A percentile compares a stretch with the other conserved stretches of the same genome.
These are phyloP conservation scores for Deakozyma indianensis DNA, from an alignment of 805 yeast genomes.

Conservation along the genomic window DNA sequence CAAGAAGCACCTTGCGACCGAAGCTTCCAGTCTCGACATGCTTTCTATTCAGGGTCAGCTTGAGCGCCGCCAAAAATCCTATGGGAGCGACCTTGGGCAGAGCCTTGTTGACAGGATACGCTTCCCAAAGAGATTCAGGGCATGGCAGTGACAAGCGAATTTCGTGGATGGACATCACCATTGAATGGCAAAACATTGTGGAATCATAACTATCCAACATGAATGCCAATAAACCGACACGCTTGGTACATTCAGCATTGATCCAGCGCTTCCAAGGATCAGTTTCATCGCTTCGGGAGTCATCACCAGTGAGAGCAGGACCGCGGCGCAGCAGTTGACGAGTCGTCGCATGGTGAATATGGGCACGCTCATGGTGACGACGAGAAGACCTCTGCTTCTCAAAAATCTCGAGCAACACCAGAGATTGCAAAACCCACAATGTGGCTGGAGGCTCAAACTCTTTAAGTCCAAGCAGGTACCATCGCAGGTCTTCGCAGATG, in stretches of 20 bases:
- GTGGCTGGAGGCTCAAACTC: conserved; percentile 67
- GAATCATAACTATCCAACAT: conserved; percentile 70
- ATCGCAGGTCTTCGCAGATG: conserved; percentile 43
- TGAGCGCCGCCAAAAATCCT: conserved; percentile 43
- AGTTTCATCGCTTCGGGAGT: conserved; percentile 14
- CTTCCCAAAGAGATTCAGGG: conserved; percentile 45
- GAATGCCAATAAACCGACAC: conserved; percentile 71
- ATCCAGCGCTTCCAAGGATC: conserved; percentile 55
- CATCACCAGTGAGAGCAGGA: conserved; percentile 36
- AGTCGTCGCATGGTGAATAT: conserved; percentile 76
- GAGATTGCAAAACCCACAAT: conserved; percentile 63
- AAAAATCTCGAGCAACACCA: conserved; percentile 59
- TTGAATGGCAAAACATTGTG: conserved; percentile 61
- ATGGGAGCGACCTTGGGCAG: conserved; percentile 11
- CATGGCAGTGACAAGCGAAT: conserved; percentile 50
- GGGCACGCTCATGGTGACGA: conserved; percentile 65
- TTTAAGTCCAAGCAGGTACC: conserved; percentile 52
- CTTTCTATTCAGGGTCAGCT: conserved; percentile 39
- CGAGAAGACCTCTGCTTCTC: conserved; percentile 64
- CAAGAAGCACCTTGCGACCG: conserved; percentile 50
- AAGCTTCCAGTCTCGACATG: conserved; percentile 37
- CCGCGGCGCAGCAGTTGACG: conserved; percentile 65
- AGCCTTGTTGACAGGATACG: conserved; percentile 15
- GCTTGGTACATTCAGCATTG: conserved; percentile 61
- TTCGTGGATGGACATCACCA: conserved; percentile 43